Evolutionary conservation across 2,329 filamentous ascomycete genomes (phyloP).

Genomic region (Verticillium klebahnii): DNA sequence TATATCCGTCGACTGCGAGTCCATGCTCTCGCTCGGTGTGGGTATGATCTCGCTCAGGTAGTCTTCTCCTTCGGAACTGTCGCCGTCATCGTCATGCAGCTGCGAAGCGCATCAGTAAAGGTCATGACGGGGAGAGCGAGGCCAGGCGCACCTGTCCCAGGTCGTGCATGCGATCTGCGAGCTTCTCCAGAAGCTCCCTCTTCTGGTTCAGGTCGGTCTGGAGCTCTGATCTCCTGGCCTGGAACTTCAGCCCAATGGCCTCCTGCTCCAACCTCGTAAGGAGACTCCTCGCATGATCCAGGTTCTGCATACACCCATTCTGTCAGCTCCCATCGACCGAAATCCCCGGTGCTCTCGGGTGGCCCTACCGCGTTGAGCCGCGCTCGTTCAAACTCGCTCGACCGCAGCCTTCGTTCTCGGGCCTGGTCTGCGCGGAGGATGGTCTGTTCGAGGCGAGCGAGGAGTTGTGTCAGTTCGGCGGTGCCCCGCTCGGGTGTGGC

Average conservation of each 20-base stretch:
- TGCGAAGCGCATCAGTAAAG: slow-evolving; percentile 31
- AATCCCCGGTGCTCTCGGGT: not conserved
- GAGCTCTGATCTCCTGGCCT: slow-evolving; percentile 52
- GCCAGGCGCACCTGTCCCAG: slow-evolving; percentile 51
- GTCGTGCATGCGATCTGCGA: slow-evolving; percentile 64
- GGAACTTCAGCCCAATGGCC: slow-evolving; percentile 52
- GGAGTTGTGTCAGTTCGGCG: slow-evolving; percentile 57
- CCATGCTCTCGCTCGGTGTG: slow-evolving; percentile 49
- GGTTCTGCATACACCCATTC: slow-evolving; percentile 44
- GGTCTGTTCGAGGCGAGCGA: slow-evolving; percentile 60
- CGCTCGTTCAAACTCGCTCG: slow-evolving; percentile 60
- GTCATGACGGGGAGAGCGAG: slow-evolving; percentile 4
- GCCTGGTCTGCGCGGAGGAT: slow-evolving; percentile 59
- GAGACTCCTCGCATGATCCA: slow-evolving; percentile 65
- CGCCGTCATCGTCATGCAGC: slow-evolving; percentile 32
- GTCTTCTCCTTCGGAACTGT: slow-evolving; percentile 53
- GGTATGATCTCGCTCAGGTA: slow-evolving; percentile 49
- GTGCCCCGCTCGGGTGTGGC: slow-evolving; percentile 22
- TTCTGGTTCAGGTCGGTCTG: slow-evolving; percentile 62
- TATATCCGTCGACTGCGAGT: slow-evolving; percentile 23
- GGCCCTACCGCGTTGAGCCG: slow-evolving; percentile 31
- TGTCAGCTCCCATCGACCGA: not conserved
- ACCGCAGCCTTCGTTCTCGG: slow-evolving; percentile 50
- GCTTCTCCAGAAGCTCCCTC: slow-evolving; percentile 59
- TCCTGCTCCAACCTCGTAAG: slow-evolving; percentile 70